These are phyloP conservation scores for Dryadomyces quercus-mongolicae DNA, from an alignment of 2,329 filamentous ascomycete species.

Conservation along the genomic window DNA sequence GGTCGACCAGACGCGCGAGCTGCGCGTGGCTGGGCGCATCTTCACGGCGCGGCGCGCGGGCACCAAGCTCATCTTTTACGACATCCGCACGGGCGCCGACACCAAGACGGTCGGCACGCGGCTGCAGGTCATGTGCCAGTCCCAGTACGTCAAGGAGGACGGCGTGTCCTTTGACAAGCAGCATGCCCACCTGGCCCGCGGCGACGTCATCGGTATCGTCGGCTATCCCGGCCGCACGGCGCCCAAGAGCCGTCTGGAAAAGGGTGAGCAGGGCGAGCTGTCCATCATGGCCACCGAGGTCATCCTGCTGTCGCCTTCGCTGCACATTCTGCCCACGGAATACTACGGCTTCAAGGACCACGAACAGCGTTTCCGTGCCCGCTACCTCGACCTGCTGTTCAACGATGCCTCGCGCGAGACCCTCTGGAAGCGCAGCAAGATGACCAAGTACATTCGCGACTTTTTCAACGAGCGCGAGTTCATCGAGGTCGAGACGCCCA, in stretches of 20 bases:
- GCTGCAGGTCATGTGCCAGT: constrained; percentile 87
- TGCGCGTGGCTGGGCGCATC: constrained; percentile 74
- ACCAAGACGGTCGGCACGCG: constrained; percentile 53
- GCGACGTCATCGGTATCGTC: constrained; percentile 83
- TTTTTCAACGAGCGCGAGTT: constrained; percentile 87
- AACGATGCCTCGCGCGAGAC: constrained; percentile 77
- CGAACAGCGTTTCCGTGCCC: constrained; percentile 84
- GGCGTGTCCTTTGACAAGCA: constrained; percentile 58
- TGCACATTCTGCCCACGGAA: constrained; percentile 82
- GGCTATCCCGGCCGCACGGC: constrained; percentile 77
- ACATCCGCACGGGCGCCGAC: constrained; percentile 51
- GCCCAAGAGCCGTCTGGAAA: constrained; percentile 75
- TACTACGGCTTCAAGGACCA: constrained; percentile 93
- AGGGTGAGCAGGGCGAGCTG: constrained; percentile 75
- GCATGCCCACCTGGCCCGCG: constrained; percentile 78
- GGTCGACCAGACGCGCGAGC: constrained; percentile 58
- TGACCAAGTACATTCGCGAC: constrained; percentile 75
- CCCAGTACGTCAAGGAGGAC: constrained; percentile 59
- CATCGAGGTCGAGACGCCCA: constrained; percentile 89
- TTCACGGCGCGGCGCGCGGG: constrained; percentile 78
- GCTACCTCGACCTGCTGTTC: constrained; percentile 94
- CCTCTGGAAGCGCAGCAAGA: constrained; percentile 75
- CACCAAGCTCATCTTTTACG: constrained; percentile 84
- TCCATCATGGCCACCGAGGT: constrained; percentile 88
- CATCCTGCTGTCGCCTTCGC: constrained; percentile 74